Evolutionary conservation across 495 filamentous ascomycete species (phyloP).

Genomic region (Trichoderma orchidacearum): DNA sequence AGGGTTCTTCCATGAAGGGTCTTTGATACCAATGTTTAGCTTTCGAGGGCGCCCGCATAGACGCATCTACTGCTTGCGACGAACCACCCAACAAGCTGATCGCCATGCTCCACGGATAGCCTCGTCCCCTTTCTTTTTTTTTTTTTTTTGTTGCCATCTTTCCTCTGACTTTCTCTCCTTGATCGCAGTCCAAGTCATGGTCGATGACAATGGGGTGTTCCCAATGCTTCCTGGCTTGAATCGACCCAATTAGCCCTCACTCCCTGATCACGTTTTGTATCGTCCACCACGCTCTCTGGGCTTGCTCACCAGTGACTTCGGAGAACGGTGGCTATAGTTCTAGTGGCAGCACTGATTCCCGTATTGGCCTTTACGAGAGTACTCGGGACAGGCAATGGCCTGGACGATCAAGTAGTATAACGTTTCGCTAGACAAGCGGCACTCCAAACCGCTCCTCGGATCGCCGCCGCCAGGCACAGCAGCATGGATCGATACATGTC

Average conservation of each 20-base stretch:
- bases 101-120: background rate
- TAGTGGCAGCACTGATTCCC: background rate
- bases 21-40: background rate
- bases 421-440: too few species aligned
- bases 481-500: background rate
- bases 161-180: too few species aligned
- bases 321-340: background rate
- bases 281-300: background rate
- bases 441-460: too few species aligned
- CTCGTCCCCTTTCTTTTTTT: background rate
- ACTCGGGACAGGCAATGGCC: too few species aligned
- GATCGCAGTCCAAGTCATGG: too few species aligned
- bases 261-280: background rate
- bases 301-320: background rate
- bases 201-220: background rate
- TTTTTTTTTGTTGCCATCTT: too few species aligned
- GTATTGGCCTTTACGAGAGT: background rate
- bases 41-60: background rate
- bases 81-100: background rate
- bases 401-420: too few species aligned
- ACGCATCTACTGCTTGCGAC: background rate
- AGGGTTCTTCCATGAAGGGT: too few species aligned
- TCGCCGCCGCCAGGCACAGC: background rate
- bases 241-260: background rate
- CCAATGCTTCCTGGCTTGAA: background rate